Conservation (phyloP, 2,329 filamentous ascomycete species). For the Fusarium algeriense region DNA sequence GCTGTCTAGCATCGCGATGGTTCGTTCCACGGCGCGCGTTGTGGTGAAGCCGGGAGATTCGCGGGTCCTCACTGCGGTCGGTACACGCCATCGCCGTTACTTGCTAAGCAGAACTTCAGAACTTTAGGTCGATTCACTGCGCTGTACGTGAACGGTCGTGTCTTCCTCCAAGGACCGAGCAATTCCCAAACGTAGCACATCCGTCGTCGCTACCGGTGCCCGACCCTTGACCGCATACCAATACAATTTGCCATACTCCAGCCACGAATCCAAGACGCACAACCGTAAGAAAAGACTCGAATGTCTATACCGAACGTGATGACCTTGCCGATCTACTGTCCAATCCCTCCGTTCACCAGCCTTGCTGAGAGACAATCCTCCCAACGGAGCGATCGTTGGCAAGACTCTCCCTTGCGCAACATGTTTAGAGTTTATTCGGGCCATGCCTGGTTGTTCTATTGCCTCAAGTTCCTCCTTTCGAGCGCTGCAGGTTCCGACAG, state of each 20-base stretch:
- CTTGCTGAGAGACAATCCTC: no score
- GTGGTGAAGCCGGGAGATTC: fast-evolving
- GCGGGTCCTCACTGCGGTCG: fast-evolving
- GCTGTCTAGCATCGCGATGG: fast-evolving
- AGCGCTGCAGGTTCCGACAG: no score
- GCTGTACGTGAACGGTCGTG: fast-evolving
- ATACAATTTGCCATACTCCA: not conserved
- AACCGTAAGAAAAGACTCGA: fast-evolving
- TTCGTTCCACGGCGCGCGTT: fast-evolving
- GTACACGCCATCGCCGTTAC: fast-evolving
- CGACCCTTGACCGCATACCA: fast-evolving
- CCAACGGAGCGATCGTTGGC: no score
- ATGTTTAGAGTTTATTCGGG: no score
- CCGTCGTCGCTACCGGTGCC: fast-evolving
- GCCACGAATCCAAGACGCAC: not conserved
- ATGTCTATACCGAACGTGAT: fast-evolving
- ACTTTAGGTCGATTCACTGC: fast-evolving
- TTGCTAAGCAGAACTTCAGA: fast-evolving
- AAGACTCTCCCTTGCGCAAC: no score
- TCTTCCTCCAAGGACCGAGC: fast-evolving
- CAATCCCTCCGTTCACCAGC: fast-evolving
- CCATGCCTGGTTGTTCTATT: no score
- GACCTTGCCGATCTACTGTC: fast-evolving
- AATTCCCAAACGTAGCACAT: fast-evolving
- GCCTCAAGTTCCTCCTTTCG: no score